A percentile compares a stretch with the other conserved stretches of the same genome.
Conservation (phyloP, 352 stramenopile genomes). For the Globisporangium irregulare region DNA sequence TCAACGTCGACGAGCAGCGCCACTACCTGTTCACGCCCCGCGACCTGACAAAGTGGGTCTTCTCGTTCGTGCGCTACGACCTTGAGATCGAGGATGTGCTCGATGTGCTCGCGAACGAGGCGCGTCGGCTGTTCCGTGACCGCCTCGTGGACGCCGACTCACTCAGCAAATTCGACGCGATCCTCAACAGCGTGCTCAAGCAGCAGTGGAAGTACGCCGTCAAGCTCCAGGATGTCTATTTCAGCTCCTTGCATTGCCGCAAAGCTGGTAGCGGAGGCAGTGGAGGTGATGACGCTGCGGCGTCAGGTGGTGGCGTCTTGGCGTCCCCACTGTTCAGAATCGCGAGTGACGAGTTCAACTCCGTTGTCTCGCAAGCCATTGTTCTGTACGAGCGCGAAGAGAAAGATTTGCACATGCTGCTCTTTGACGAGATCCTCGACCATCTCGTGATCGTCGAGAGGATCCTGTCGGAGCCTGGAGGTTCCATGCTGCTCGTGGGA, state of each 20-base stretch:
- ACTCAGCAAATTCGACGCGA: slow-evolving; percentile 76
- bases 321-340: slow-evolving; percentile 56
- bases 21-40: slow-evolving; percentile 95
- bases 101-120: slow-evolving; percentile 91
- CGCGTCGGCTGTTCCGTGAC: slow-evolving; percentile 86
- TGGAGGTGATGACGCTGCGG: neutral
- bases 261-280: slow-evolving; percentile 18
- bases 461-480: slow-evolving; percentile 80
- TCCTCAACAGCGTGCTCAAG: slow-evolving; percentile 83
- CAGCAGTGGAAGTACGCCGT: slow-evolving; percentile 75
- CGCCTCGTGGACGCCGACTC: slow-evolving; percentile 84
- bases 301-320: neutral
- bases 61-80: slow-evolving; percentile 89
- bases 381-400: slow-evolving; percentile 95
- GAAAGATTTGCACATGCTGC: slow-evolving; percentile 91
- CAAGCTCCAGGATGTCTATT: slow-evolving; percentile 85
- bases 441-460: slow-evolving; percentile 90
- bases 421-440: slow-evolving; percentile 92
- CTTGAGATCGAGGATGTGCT: slow-evolving; percentile 86
- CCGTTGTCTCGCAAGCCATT: slow-evolving; percentile 85
- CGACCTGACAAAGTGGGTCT: slow-evolving; percentile 91
- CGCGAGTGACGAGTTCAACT: slow-evolving; percentile 77
- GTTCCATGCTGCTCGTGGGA: slow-evolving; percentile 89
- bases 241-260: slow-evolving; percentile 74
- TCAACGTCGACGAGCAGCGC: slow-evolving; percentile 91